Evolutionary conservation across 2,329 filamentous ascomycete species (phyloP), one percentile per base, ranked within the genome.

Genomic region (Colletotrichum eremochloae): DNA sequence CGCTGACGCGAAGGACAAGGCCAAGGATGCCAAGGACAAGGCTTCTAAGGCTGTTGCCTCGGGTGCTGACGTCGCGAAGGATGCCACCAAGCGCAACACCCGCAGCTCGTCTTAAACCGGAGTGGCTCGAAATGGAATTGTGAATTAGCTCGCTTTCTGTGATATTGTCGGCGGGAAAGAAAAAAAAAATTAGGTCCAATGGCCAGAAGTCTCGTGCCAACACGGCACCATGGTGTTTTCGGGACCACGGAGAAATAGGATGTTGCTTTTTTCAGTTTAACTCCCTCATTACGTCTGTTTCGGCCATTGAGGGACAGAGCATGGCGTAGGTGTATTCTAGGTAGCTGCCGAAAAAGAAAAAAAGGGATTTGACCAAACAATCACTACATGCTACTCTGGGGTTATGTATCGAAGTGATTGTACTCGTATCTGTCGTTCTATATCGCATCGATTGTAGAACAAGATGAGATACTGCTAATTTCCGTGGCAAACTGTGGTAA

Each of bases 1-100:
- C 20, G 81, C 80, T 38, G 86, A 89, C 74, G 86, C 82, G 71
- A 90, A 94, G 89, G 90, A 89, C 77, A 92, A 96, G 87, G 91
- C 90, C 63, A 91, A 91, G 78, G 91, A 93, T 57, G 92, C 91
- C 77, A 95, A 94, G 84, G 92, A 90, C 76, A 94, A 97, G 90
- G 87, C 84, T 71, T 84, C 86, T 29, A 86, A 90, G 81, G 88
- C 89, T 64, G 85, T 87, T 24, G 79, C 90, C 52, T 86, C 88
- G 62, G 90, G 90, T 67, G 90, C 91, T 67, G 93, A 94, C 74
- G 90, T 93, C 70, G 91, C 91, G 76, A 96, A 96, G 87, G 93
- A 95, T 87, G 86, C 83, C 40, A 89, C 82, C 79, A 91, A 90
- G 87, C 88, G 89, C 75, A 82, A 83, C 72, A 88, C 87, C 71